Evolutionary conservation across 164 flowering plant genomes (phyloP).

Genomic region (Paratinospora sagittata): DNA sequence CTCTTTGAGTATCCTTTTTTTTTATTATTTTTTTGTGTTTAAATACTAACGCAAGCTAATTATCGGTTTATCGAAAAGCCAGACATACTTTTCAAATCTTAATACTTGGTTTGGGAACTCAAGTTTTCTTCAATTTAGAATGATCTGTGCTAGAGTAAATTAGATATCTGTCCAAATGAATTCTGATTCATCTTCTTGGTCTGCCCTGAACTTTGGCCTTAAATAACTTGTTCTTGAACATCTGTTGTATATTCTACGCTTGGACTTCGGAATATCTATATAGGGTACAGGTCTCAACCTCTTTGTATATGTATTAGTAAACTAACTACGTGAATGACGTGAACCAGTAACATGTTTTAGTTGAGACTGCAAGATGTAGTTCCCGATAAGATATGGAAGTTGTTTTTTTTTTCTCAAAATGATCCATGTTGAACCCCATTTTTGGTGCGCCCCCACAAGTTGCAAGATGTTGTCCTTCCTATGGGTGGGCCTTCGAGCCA

Average conservation of each 20-base stretch:
- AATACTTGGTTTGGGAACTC: too few relatives aligned
- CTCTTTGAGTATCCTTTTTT: slow-evolving; percentile 72
- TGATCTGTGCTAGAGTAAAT: too few relatives aligned
- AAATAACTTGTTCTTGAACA: too few relatives aligned
- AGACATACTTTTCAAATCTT: too few relatives aligned
- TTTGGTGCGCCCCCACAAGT: too few relatives aligned
- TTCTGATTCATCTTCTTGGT: background rate
- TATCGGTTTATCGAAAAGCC: too few relatives aligned
- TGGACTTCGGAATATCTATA: background rate
- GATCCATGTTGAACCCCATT: too few relatives aligned
- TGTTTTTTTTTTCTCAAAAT: background rate
- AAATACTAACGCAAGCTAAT: too few relatives aligned
- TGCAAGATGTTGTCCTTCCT: too few relatives aligned
- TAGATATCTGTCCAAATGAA: background rate
- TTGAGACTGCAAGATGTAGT: background rate
- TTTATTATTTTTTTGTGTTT: background rate
- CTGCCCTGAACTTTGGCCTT: background rate
- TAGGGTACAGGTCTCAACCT: background rate
- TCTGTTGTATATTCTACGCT: background rate
- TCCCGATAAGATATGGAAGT: background rate
- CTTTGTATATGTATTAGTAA: background rate
- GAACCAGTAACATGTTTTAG: background rate
- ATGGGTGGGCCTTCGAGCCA: too few relatives aligned
- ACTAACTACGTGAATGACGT: background rate
- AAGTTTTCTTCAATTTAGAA: too few relatives aligned